These are phyloP conservation scores for Odontarrhena argentea DNA, from an alignment of 345 rosid genomes.

Conservation along the genomic window DNA sequence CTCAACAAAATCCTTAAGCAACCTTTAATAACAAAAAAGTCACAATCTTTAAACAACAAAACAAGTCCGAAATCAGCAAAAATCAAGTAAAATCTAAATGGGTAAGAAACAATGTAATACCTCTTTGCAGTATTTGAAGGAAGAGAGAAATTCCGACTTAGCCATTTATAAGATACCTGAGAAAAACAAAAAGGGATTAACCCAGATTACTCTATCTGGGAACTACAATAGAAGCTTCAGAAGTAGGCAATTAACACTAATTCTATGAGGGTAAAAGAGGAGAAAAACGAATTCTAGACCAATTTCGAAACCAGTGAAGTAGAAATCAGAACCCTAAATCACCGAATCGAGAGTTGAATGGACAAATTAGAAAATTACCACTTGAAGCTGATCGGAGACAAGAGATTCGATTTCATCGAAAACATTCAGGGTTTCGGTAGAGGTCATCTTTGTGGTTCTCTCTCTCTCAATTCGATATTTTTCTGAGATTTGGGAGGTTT, in stretches of 20 bases:
- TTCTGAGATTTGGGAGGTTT: conserved; percentile 43
- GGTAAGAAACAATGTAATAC: conserved; percentile 37
- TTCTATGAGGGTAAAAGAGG: not conserved
- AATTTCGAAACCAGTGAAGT: not conserved
- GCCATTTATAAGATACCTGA: conserved; percentile 98
- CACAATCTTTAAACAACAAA: not conserved
- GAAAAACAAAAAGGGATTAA: conserved; percentile 33
- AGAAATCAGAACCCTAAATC: conserved; percentile 30
- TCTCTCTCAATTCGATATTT: not conserved
- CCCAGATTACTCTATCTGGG: conserved; percentile 1
- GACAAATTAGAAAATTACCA: conserved; percentile 48
- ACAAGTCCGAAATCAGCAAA: conserved; percentile 8
- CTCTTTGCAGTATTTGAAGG: conserved; percentile 81
- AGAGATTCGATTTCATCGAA: conserved; percentile 69
- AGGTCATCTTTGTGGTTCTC: conserved; percentile 39
- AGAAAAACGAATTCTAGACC: not conserved
- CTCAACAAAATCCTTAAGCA: conserved; percentile 79
- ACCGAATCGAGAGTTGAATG: not conserved
- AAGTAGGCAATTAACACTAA: not conserved
- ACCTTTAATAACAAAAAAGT: conserved; percentile 45
- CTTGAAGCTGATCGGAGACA: conserved; percentile 81
- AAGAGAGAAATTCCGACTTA: conserved; percentile 77
- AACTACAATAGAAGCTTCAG: conserved; percentile 24
- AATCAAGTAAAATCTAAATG: conserved; percentile 10
- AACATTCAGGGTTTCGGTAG: conserved; percentile 71